Evolutionary conservation across 352 stramenopile genomes (phyloP), one percentile per base, ranked within the genome.

Genomic region (Globisporangium solare): DNA sequence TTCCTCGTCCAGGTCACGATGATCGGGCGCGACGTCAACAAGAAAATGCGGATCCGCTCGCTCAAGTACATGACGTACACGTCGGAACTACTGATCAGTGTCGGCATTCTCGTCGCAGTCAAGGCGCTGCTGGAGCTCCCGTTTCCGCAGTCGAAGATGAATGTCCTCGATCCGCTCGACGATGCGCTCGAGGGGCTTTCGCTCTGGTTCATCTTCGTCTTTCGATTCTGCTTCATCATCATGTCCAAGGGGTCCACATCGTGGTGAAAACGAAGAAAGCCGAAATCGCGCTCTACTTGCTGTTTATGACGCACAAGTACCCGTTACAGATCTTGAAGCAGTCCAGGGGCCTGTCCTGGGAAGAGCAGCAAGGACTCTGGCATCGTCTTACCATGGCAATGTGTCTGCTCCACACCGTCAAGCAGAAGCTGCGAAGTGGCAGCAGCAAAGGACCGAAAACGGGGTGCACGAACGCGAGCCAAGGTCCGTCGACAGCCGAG

Each of bases 281-380:
- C 20, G 70, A 79, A 39, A 57, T n/a, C n/a, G n/a, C n/a, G n/a
- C n/a, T n/a, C n/a, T n/a, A n/a, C n/a, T n/a, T n/a, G n/a, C n/a
- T 76, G 1, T 13, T 58, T 1, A 31, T 67, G 35, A 71, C 54
- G 3, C 66, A 84, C 57, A 67, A 81, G 58, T 67, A 79, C 42
- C 71, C 71, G 12, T 85, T 79, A 27, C 7, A 69, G n/a, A 18
- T 32, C n/a, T 43, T 61, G 10, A 32, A 61, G 17, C 18, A 8
- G 1, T 6, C 13, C 20, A 80, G 67, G n/a, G 59, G 50, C 0
- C 31, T 78, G 21, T 54, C 58, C 11, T 85, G 71, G 71, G 64
- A 78, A 20, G 70, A 69, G 18, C 54, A 68, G 2, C 63, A 83
- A 39, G 70, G 62, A 0, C 58, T 83, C 17, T 85, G 67, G 59